Evolutionary conservation across 2,329 filamentous ascomycete species (phyloP).

Genomic region (Mariannaea sp.): DNA sequence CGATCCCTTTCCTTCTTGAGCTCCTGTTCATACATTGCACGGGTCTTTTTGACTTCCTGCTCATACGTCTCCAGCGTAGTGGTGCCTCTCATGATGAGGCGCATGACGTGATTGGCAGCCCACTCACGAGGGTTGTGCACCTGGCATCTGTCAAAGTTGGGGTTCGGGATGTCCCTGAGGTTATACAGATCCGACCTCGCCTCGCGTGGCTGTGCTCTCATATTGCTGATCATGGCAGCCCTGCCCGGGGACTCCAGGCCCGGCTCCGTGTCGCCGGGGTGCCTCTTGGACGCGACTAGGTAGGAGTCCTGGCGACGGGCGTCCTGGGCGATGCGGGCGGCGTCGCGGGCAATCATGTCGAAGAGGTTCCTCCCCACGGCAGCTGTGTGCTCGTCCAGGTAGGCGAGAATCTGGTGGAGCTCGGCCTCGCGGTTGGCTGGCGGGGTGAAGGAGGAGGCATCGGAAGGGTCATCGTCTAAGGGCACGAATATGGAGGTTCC

Average conservation of each 20-base stretch:
- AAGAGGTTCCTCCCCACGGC: slow-evolving; percentile 40
- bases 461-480: slow-evolving; percentile 33
- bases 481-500: slow-evolving; percentile 44
- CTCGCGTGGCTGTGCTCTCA: slow-evolving; percentile 30
- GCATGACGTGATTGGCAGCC: slow-evolving; percentile 30
- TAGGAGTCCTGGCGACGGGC: slow-evolving; percentile 26
- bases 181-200: slow-evolving; percentile 10
- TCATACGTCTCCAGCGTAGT: slow-evolving; percentile 35
- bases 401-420: slow-evolving; percentile 29
- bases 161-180: slow-evolving; percentile 20
- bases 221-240: slow-evolving; percentile 39
- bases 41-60: slow-evolving; percentile 22
- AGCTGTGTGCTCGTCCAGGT: slow-evolving; percentile 35
- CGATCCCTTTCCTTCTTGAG: slow-evolving; percentile 32
- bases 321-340: slow-evolving; percentile 38
- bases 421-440: slow-evolving; percentile 22
- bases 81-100: slow-evolving; percentile 25
- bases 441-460: slow-evolving; percentile 23
- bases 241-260: slow-evolving; percentile 20
- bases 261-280: slow-evolving; percentile 1
- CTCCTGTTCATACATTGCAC: slow-evolving; percentile 26
- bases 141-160: slow-evolving; percentile 22
- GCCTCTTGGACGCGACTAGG: background rate
- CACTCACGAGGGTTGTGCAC: slow-evolving; percentile 31
- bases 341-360: slow-evolving; percentile 39